phyloP scores from a whole-genome alignment of 352 stramenopile species.

The Aphanomyces astaci region DNA sequence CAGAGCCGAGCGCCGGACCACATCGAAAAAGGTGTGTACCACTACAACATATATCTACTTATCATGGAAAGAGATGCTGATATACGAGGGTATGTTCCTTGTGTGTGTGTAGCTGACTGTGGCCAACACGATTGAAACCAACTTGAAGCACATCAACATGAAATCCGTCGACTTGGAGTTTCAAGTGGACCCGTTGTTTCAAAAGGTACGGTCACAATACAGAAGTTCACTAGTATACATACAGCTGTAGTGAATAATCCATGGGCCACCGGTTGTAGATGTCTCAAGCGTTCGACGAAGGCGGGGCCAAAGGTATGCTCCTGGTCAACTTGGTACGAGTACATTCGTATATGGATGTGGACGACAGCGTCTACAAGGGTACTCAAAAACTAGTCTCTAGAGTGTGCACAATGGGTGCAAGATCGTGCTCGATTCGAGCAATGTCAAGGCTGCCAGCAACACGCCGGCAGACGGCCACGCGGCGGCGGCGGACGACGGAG shows the following conservation, averaged over 20 bases:
- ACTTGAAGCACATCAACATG: slow-evolving; percentile 81
- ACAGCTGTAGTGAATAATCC: too few relatives aligned
- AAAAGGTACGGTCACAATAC: slow-evolving; percentile 43
- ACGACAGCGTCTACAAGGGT: neutral
- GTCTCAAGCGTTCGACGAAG: slow-evolving; percentile 88
- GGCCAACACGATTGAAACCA: slow-evolving; percentile 77
- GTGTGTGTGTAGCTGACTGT: slow-evolving; percentile 25
- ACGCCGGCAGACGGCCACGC: neutral
- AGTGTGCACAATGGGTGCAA: slow-evolving; percentile 83
- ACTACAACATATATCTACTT: too few relatives aligned
- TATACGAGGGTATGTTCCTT: neutral
- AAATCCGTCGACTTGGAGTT: slow-evolving; percentile 83
- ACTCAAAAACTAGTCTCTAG: too few relatives aligned
- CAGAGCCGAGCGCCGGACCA: slow-evolving; percentile 1
- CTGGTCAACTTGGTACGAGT: slow-evolving; percentile 76
- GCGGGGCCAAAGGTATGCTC: slow-evolving; percentile 87
- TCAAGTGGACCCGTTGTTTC: slow-evolving; percentile 85
- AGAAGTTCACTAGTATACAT: too few relatives aligned
- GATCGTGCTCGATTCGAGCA: slow-evolving; percentile 70
- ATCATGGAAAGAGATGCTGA: too few relatives aligned
- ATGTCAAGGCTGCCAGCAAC: slow-evolving; percentile 51
- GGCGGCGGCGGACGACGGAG: neutral
- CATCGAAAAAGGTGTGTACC: slow-evolving; percentile 26
- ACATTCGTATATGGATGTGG: neutral
- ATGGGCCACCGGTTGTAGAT: slow-evolving; percentile 41